Percentiles rank a stretch among this genome's conserved stretches.
These are phyloP conservation scores for Tetrapisispora nanseiensis DNA, from an alignment of 805 yeast species.

Conservation along the genomic window DNA sequence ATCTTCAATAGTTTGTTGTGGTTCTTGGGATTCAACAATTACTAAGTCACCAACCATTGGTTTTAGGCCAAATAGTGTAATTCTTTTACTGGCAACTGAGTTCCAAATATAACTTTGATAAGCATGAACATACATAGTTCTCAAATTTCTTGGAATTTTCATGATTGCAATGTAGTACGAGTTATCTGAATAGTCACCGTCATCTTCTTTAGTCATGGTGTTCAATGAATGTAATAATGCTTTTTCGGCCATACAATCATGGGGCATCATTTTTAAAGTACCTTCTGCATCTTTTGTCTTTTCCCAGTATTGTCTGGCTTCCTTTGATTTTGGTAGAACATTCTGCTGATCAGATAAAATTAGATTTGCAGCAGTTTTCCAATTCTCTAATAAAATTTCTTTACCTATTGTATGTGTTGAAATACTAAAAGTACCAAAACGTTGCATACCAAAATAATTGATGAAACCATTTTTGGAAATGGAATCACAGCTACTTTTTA, in stretches of 20 bases:
- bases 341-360: constrained; percentile 78
- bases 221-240: constrained; percentile 55
- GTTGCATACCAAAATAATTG: constrained; percentile 95
- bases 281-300: constrained; percentile 53
- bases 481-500: constrained; percentile 46
- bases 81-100: constrained; percentile 65
- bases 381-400: constrained; percentile 56
- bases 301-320: constrained; percentile 76
- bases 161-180: constrained; percentile 73
- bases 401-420: constrained; percentile 86
- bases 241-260: constrained; percentile 76
- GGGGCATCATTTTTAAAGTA: constrained; percentile 74
- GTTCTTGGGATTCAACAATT: constrained; percentile 23
- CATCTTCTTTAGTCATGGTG: constrained; percentile 38
- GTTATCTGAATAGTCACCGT: constrained; percentile 36
- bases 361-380: constrained; percentile 71
- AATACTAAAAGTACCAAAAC: constrained; percentile 91
- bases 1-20: constrained; percentile 16
- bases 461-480: constrained; percentile 67
- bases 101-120: constrained; percentile 97
- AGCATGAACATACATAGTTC: constrained; percentile 95
- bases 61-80: constrained; percentile 56
- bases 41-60: constrained; percentile 81
- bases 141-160: constrained; percentile 83
- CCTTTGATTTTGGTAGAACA: constrained; percentile 72